phyloP scores from a whole-genome alignment of 2,329 filamentous ascomycete genomes.

The Acarospora socialis region DNA sequence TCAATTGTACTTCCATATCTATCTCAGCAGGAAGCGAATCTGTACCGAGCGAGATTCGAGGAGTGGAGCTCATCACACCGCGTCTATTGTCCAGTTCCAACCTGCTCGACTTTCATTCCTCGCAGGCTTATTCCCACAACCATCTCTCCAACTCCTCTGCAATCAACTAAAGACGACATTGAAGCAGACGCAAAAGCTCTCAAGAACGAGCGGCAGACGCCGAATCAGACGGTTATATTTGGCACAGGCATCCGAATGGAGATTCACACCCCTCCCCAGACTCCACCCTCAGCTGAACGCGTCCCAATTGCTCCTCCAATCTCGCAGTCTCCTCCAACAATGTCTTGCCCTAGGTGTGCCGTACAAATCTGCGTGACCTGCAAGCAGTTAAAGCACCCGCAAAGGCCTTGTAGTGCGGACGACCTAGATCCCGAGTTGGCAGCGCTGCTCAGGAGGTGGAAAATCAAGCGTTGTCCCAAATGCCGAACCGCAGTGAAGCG shows the following conservation, averaged over 20 bases:
- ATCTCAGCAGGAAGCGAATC: constrained; percentile 21
- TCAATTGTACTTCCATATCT: constrained; percentile 25
- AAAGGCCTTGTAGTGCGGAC: constrained; percentile 23
- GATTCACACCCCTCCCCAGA: constrained; percentile 6
- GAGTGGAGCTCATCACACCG: constrained; percentile 33
- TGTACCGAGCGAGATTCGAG: constrained; percentile 32
- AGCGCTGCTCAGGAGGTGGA: constrained; percentile 27
- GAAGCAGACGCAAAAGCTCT: too few relatives aligned
- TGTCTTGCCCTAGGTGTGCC: constrained; percentile 32
- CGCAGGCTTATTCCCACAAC: constrained; percentile 17
- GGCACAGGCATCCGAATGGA: too few relatives aligned
- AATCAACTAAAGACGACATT: too few relatives aligned
- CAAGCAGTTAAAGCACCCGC: constrained; percentile 27
- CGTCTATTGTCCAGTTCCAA: constrained; percentile 34
- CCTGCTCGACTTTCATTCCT: constrained; percentile 36
- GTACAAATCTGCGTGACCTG: constrained; percentile 31
- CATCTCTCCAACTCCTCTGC: too few relatives aligned
- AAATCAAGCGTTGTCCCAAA: constrained; percentile 37
- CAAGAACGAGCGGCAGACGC: not conserved
- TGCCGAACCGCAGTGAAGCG: constrained; percentile 33
- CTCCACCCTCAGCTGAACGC: constrained; percentile 15
- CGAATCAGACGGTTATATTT: not conserved
- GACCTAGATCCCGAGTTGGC: constrained; percentile 23
- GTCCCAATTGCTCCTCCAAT: too few relatives aligned
- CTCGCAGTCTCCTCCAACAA: constrained; percentile 13